Base-by-base conservation (phyloP, 148 eudicot species). In the Salicornia ramosissima region DNA sequence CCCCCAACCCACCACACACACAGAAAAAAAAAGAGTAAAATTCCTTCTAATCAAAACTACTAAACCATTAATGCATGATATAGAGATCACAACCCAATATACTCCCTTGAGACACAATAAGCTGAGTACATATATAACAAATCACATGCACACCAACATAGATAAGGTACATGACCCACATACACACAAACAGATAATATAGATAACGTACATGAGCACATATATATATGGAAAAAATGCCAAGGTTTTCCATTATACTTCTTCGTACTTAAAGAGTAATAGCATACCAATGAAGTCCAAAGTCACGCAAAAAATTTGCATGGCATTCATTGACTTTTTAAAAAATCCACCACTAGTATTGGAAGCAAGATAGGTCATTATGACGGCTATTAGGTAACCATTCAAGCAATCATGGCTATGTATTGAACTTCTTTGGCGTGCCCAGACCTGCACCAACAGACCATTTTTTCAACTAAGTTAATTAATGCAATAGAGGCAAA, bases 261-360 rank as follows among this genome's bases (percentile, higher is more conserved):
- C 45, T n/a, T 36, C n/a, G 40, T 36, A 1, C 21, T 7, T 6
- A 31, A 68, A 70, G 28, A 70, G 52, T 26, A 42, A 14, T 31
- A 15, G 42, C 84, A 61, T 94, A 90, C 98, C 98, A 67, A 94
- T 83, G 71, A 90, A 90, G 73, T 84, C 89, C 75, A 94, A 65
- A 30, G 91, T 86, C 53, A 87, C 79, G 53, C 97, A 91, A 71
- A 90, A 83, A 53, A 94, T 90, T 81, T 94, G 97, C 86, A 88
- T 83, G 22, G 81, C 82, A 68, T 78, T 88, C 98, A 94, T 87
- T 47, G 96, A 79, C 62, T 85, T 90, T 64, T 79, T 87, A 33
- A 88, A 70, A 30, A 78, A 81, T 65, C 77, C 78, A 45, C 82
- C 78, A 30, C 88, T 81, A 70, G 88, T 84, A 72, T 80, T 82